Evolutionary conservation across 306 rosid species (phyloP).

Genomic region (Cicer arietinum): DNA sequence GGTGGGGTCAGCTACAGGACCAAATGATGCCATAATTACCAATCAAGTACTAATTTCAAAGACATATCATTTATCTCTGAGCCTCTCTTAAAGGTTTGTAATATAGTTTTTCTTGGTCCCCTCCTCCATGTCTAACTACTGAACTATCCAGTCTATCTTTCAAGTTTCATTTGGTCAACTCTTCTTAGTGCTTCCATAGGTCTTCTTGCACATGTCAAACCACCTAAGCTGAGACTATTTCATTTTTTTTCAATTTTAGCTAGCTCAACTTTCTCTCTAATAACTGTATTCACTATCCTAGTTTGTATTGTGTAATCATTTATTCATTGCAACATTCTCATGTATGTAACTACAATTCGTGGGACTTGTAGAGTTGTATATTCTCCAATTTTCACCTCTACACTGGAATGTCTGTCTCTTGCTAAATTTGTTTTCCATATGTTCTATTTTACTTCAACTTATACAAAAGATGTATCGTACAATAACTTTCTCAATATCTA

Average conservation of each 20-base stretch:
- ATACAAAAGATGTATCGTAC: not conserved
- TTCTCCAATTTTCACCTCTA: not conserved
- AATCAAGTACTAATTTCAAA: slow-evolving; percentile 1
- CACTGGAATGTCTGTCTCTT: not conserved
- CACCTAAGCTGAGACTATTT: not conserved
- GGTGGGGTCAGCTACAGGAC: not conserved
- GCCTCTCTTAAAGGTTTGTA: not conserved
- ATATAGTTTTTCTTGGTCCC: not conserved
- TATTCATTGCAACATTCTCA: not conserved
- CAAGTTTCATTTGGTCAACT: slow-evolving; percentile 1
- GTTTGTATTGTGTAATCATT: not conserved
- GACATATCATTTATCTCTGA: not conserved
- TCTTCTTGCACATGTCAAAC: not conserved
- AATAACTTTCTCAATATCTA: not conserved
- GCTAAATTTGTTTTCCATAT: not conserved
- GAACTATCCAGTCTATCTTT: not conserved
- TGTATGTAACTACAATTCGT: not conserved
- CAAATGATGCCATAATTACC: not conserved
- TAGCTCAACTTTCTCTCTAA: not conserved
- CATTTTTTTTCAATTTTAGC: slow-evolving; percentile 2
- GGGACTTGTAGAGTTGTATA: not conserved
- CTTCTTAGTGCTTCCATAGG: not conserved
- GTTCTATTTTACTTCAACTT: not conserved
- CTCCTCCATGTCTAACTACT: slow-evolving; percentile 17
- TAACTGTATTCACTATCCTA: not conserved